Conservation (phyloP, 2,329 filamentous ascomycete species). For the Fusarium sambucinum region DNA sequence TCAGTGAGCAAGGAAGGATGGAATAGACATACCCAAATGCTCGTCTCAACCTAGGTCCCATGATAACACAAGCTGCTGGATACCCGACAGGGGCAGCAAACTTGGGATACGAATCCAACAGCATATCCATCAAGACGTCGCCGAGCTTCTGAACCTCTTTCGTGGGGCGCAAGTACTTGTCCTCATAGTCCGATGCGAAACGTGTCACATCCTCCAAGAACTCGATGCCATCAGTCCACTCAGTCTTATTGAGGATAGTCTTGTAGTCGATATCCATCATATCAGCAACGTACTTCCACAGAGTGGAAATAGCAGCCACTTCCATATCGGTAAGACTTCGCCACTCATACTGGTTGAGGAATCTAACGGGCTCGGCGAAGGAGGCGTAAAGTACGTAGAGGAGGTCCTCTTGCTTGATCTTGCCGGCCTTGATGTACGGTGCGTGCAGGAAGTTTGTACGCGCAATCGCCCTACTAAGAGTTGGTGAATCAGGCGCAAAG, state of each 20-base stretch:
- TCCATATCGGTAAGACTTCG: constrained; percentile 75
- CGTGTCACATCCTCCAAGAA: constrained; percentile 62
- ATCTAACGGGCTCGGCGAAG: constrained; percentile 72
- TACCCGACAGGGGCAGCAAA: constrained; percentile 60
- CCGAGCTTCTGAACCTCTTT: constrained; percentile 65
- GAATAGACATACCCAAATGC: constrained; percentile 71
- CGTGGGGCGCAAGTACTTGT: constrained; percentile 67
- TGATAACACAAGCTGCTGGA: constrained; percentile 67
- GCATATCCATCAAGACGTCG: constrained; percentile 68
- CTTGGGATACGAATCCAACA: constrained; percentile 67
- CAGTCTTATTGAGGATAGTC: constrained; percentile 51
- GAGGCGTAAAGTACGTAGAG: constrained; percentile 66
- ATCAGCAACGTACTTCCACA: constrained; percentile 79
- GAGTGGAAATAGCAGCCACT: constrained; percentile 72
- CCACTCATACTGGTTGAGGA: constrained; percentile 77
- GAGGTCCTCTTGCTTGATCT: constrained; percentile 55
- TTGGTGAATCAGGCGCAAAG: constrained; percentile 48
- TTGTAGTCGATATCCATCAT: constrained; percentile 73
- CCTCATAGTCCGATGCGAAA: constrained; percentile 70
- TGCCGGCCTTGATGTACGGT: constrained; percentile 53
- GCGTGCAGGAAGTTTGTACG: constrained; percentile 58
- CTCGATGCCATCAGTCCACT: constrained; percentile 64
- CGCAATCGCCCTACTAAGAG: constrained; percentile 53
- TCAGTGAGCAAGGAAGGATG: not conserved
- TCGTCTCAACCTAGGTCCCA: constrained; percentile 72